Conservation (phyloP, 495 filamentous ascomycete genomes). For the Stereocaulon alpinum region DNA sequence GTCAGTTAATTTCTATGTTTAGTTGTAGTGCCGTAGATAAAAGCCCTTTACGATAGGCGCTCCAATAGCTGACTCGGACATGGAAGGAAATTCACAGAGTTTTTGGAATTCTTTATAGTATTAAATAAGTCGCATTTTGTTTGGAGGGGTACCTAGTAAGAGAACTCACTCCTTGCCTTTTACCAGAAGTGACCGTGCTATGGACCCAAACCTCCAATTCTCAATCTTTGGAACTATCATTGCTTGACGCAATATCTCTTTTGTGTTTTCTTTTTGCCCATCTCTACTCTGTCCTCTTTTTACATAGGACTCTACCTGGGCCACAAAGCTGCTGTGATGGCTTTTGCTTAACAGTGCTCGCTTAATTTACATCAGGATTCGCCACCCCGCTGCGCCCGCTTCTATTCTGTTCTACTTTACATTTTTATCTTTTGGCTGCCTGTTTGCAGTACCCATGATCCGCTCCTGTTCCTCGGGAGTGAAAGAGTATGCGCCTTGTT, state of each 20-base stretch:
- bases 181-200: conserved; percentile 58
- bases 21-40: no score
- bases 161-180: conserved; percentile 62
- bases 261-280: neutral
- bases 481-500: conserved; percentile 41
- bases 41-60: no score
- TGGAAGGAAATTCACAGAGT: no score
- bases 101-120: neutral
- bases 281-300: no score
- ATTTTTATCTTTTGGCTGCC: no score
- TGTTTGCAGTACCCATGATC: neutral
- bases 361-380: neutral
- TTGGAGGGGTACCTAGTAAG: conserved; percentile 28
- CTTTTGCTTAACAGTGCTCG: neutral
- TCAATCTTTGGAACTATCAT: conserved; percentile 48
- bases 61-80: no score
- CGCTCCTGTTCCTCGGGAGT: conserved; percentile 25
- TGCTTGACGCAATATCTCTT: neutral
- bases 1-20: no score
- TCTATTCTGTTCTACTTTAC: no score
- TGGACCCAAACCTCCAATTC: conserved; percentile 47
- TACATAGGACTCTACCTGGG: no score
- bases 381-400: neutral
- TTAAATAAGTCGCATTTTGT: neutral
- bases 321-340: no score